These are phyloP conservation scores for Hanseniaspora meyeri DNA, from an alignment of 805 yeast species.

Conservation along the genomic window DNA sequence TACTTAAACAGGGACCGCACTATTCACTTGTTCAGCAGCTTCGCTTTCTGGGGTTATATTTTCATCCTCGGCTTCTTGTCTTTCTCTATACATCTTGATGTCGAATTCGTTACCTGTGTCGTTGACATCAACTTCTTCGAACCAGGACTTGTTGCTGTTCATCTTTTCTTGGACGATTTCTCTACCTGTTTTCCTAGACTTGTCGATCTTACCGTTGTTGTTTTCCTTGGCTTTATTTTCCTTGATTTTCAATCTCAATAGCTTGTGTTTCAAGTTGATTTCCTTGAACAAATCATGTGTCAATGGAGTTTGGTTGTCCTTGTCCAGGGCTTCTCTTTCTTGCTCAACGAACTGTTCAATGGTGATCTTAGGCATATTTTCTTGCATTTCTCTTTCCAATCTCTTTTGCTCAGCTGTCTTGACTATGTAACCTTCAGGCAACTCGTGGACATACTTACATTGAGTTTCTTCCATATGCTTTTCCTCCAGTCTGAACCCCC, in stretches of 20 bases:
- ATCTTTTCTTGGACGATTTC: constrained; percentile 54
- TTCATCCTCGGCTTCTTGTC: constrained; percentile 26
- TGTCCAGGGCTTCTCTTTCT: constrained; percentile 76
- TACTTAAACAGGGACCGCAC: not conserved
- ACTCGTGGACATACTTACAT: constrained; percentile 88
- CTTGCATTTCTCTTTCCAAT: constrained; percentile 73
- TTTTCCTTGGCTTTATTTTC: constrained; percentile 22
- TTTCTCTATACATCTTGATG: constrained; percentile 34
- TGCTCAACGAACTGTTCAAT: constrained; percentile 92
- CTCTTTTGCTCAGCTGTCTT: constrained; percentile 94
- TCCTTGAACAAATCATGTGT: constrained; percentile 63
- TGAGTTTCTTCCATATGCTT: constrained; percentile 53
- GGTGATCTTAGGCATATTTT: constrained; percentile 76
- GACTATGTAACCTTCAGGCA: constrained; percentile 92
- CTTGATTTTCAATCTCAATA: constrained; percentile 39
- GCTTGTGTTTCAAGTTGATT: constrained; percentile 68
- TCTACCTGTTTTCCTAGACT: constrained; percentile 45
- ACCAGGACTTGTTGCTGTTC: constrained; percentile 43
- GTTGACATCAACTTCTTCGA: constrained; percentile 31
- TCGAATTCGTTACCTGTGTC: constrained; percentile 30
- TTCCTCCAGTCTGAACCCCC: constrained; percentile 14
- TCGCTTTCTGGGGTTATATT: constrained; percentile 19
- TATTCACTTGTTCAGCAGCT: constrained; percentile 17
- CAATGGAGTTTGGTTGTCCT: constrained; percentile 65
- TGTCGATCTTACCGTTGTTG: constrained; percentile 30